Conservation (phyloP, 176 grass and related monocot species). For the Carex parvula region DNA sequence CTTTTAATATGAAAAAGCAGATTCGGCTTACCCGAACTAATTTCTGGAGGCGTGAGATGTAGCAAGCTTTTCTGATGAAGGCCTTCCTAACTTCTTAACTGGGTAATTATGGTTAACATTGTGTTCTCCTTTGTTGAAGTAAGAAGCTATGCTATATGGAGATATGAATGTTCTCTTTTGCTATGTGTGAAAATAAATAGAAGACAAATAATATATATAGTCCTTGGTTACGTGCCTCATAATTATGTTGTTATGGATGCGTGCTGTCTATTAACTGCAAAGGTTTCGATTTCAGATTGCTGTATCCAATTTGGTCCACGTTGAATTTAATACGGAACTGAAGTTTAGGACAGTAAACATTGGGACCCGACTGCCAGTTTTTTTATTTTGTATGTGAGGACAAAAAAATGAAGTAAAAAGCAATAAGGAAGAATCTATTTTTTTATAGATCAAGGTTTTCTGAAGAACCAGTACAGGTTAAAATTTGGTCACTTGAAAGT, state of each 20-base stretch:
- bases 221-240: too few relatives aligned
- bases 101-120: not conserved
- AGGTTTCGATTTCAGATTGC: too few relatives aligned
- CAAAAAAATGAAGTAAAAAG: not conserved
- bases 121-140: not conserved
- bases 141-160: not conserved
- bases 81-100: slow-evolving; percentile 27
- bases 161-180: not conserved
- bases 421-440: not conserved
- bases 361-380: not conserved
- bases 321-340: not conserved
- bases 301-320: too few relatives aligned
- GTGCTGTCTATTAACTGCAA: too few relatives aligned
- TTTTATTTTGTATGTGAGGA: not conserved
- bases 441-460: not conserved
- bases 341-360: not conserved
- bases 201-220: not conserved
- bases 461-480: not conserved
- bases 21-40: slow-evolving; percentile 51
- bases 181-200: not conserved
- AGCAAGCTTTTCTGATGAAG: not conserved
- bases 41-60: slow-evolving; percentile 13
- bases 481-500: not conserved
- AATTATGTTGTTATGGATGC: too few relatives aligned
- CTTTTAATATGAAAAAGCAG: slow-evolving; percentile 24